phyloP scores from a whole-genome alignment of 192 early-diverging fungal species.

The Gaertneriomyces semiglobifer region DNA sequence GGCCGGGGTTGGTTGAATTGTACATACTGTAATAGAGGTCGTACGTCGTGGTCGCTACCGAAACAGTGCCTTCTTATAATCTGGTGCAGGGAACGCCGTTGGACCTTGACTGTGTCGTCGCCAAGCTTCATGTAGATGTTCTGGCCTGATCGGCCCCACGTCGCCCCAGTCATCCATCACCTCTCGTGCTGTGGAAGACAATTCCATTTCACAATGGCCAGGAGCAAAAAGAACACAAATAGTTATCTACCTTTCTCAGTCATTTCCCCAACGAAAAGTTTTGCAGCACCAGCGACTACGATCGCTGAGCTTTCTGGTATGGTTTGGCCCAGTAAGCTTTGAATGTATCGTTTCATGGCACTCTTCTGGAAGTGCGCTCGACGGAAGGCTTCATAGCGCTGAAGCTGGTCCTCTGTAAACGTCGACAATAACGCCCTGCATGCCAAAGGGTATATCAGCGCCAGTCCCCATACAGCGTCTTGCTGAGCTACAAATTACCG shows the following conservation, averaged over 20 bases:
- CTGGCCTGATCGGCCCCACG: slow-evolving; percentile 70
- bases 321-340: slow-evolving; percentile 39
- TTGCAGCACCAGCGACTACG: slow-evolving; percentile 84
- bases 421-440: slow-evolving; percentile 59
- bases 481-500: not conserved
- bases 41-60: not conserved
- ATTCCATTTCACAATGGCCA: not conserved
- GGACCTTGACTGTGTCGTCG: slow-evolving; percentile 64
- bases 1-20: too few relatives aligned
- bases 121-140: slow-evolving; percentile 83
- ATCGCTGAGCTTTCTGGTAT: slow-evolving; percentile 65
- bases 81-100: slow-evolving; percentile 3
- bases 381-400: slow-evolving; percentile 79
- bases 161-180: slow-evolving; percentile 79
- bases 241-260: slow-evolving; percentile 62
- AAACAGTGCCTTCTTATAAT: slow-evolving; percentile 6
- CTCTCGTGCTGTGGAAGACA: slow-evolving; percentile 55
- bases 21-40: too few relatives aligned
- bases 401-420: slow-evolving; percentile 68
- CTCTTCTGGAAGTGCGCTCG: slow-evolving; percentile 72
- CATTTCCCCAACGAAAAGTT: slow-evolving; percentile 89
- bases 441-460: too few relatives aligned
- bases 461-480: not conserved
- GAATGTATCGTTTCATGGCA: slow-evolving; percentile 55
- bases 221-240: not conserved